Conservation (phyloP, 805 yeast species). For the Komagataella populi region DNA sequence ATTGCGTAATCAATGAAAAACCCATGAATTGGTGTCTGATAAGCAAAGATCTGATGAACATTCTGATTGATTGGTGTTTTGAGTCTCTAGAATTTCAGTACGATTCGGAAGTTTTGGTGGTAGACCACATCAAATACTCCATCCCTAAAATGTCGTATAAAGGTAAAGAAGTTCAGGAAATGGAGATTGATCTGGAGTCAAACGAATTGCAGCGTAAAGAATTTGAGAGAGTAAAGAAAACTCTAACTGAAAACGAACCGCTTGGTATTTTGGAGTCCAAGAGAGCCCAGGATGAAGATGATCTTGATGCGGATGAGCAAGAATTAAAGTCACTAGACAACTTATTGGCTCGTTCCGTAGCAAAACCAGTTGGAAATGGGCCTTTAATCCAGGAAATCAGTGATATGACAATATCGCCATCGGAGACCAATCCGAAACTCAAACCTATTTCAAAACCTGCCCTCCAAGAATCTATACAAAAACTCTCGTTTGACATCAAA, state of each 20-base stretch:
- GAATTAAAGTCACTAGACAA: conserved; percentile 6
- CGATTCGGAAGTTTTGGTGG: conserved; percentile 22
- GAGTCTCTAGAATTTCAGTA: conserved; percentile 43
- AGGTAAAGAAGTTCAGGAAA: conserved; percentile 39
- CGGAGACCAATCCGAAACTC: background rate
- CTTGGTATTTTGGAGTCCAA: conserved; percentile 28
- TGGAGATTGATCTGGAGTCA: conserved; percentile 27
- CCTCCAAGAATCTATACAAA: conserved; percentile 5
- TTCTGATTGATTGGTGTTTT: conserved; percentile 72
- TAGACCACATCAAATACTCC: conserved; percentile 47
- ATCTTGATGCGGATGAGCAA: background rate
- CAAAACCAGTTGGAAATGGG: conserved; percentile 8
- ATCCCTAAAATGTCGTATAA: conserved; percentile 64
- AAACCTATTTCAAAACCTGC: background rate
- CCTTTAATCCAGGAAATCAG: conserved; percentile 46
- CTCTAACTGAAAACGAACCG: conserved; percentile 26
- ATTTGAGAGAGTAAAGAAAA: conserved; percentile 14
- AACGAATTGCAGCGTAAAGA: conserved; percentile 22
- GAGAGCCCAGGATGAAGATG: conserved; percentile 10
- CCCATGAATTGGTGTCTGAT: conserved; percentile 50
- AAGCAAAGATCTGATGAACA: conserved; percentile 45
- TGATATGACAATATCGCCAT: conserved; percentile 10
- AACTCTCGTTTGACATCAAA: conserved; percentile 8
- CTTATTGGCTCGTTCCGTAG: conserved; percentile 1
- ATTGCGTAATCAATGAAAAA: conserved; percentile 60